Evolutionary conservation across 169 alveolate genomes (phyloP), one percentile per base, ranked within the genome.

Genomic region (Perkinsus marinus): DNA sequence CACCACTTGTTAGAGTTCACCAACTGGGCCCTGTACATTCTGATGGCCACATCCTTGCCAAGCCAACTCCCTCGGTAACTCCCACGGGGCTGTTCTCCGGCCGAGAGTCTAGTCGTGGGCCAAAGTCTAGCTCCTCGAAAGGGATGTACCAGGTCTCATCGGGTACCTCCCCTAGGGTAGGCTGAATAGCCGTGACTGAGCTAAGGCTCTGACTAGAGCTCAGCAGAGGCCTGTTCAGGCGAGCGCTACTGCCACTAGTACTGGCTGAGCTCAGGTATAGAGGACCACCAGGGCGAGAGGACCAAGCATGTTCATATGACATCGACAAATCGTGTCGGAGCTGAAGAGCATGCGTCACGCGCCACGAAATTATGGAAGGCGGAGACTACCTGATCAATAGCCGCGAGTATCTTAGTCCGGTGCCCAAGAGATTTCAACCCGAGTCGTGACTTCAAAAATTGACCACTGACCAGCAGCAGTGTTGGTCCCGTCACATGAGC

Each of bases 11-110:
- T 92, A 37, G 91, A 92, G 16, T 93, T 93, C 39, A 93, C 93
- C 89, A 93, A 69, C 22, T 57, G 79, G 36, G 79, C 79, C 22
- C 79, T 13, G 34, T 57, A 57, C 43, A 93, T 91, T 57, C 92
- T 93, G 39, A 93, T 93, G n/a, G 94, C 94, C 89, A 93, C 94
- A 39, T 93, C 93, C 47, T 91, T 93, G 9, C 94, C 94, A 68
- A 93, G 57, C 90, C 92, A 93, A 89, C 91, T 93, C 3, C 94
- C 94, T 43, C 39, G 79, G 90, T 92, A 93, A 92, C 91, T 91
- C 93, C 79, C 30, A 57, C 79, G 9, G 79, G 79, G 79, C 79
- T 57, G 34, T 26, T 57, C 26, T 57, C 79, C 22, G 79, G 79
- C 22, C 79, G 79, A 7, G 79, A 57, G 79, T 57, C 79, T 30